A percentile compares a stretch with the other conserved stretches of the same genome.
phyloP scores from a whole-genome alignment of 305 asterid genomes.

The Rubia tinctorum region DNA sequence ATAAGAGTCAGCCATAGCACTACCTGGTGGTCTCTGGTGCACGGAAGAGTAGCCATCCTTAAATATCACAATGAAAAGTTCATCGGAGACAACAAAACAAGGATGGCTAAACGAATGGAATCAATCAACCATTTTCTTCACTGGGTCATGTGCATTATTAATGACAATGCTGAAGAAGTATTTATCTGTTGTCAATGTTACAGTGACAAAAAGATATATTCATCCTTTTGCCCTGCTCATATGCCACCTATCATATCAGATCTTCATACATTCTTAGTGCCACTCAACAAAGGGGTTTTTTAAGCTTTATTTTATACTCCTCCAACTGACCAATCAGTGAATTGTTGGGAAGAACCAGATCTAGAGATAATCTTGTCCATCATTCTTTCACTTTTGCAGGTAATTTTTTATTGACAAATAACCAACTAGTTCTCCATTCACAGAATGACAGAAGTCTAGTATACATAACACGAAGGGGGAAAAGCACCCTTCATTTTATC shows the following conservation, averaged over 20 bases:
- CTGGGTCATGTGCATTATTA: neutral
- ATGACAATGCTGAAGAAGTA: neutral
- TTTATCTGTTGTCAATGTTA: neutral
- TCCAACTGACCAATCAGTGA: neutral
- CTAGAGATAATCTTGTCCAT: neutral
- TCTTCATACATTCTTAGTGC: neutral
- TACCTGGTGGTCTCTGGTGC: neutral
- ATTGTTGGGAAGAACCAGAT: neutral
- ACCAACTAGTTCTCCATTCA: neutral
- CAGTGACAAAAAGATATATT: neutral
- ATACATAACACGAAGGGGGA: neutral
- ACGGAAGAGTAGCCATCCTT: neutral
- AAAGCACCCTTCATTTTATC: neutral
- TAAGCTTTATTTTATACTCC: neutral
- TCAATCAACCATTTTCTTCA: neutral
- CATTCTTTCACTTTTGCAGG: neutral
- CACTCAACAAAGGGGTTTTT: neutral
- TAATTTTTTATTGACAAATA: neutral
- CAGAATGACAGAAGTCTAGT: neutral
- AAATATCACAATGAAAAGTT: neutral
- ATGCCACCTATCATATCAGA: neutral
- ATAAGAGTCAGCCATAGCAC: neutral
- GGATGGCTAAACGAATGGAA: neutral
- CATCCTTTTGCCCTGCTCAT: neutral
- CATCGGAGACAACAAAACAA: neutral